Evolutionary conservation across 768 basidiomycete genomes (phyloP), one percentile per base, ranked within the genome.

Genomic region (Sporobolomyces phaffii): DNA sequence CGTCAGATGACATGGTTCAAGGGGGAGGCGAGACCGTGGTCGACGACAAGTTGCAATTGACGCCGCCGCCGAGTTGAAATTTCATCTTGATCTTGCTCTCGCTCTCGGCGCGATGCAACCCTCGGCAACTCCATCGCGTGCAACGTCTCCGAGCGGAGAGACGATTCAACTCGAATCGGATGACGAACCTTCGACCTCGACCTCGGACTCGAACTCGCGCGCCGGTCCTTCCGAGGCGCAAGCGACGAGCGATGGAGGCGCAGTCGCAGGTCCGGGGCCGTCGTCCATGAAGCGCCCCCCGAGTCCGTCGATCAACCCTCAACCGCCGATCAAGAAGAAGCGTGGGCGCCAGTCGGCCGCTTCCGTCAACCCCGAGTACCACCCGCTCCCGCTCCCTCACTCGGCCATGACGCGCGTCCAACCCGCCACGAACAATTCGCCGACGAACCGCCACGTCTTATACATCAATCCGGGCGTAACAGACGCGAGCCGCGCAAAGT

Each of bases 361-460:
- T 3, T 17, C 15, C 43, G 28, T 51, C 29, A 29, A 10, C 14
- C 14, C 14, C 29, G 7, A 28, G 29, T 51, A 36, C 52, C 7
- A 53, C n/a, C 52, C 52, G 5, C 34, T 22, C 24, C 60, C 64
- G 14, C 40, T 65, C 5, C 69, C 69, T 28, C 69, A 70, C 56
- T 65, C 65, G 64, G 44, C 50, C 14, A 29, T 70, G 31, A 18
- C 11, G 0, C 54, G 49, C 28, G n/a, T n/a, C n/a, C 49, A 6
- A 6, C 33, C 9, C 15, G 10, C 24, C n/a, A n/a, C n/a, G n/a
- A 59, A 52, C 41, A 59, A 47, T 33, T 57, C 62, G 45, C 15
- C 10, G 8, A 9, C 24, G 24, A 43, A 47, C 24, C 63, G 64
- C 34, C 60, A 70, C 40, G 40, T 58, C 5, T 40, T 70, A 38